phyloP scores from a whole-genome alignment of 2,329 filamentous ascomycete species.

The Phoma herbarum region DNA sequence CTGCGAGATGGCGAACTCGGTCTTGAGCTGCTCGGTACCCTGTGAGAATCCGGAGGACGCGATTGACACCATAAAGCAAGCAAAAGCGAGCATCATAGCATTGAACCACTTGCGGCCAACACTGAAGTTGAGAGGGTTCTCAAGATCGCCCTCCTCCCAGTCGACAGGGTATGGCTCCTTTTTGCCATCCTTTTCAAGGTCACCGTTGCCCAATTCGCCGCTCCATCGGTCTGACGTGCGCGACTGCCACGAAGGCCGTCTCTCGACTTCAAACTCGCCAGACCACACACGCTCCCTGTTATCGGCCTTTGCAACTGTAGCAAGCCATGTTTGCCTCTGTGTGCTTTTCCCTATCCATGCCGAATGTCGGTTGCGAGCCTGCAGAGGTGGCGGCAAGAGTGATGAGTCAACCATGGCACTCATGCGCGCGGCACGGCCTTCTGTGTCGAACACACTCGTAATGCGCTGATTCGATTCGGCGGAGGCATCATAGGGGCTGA shows the following conservation, averaged over 20 bases:
- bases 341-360: slow-evolving; percentile 23
- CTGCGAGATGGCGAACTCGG: slow-evolving; percentile 35
- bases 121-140: slow-evolving; percentile 65
- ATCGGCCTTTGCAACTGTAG: slow-evolving; percentile 13
- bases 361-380: slow-evolving; percentile 18
- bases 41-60: slow-evolving; percentile 36
- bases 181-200: slow-evolving; percentile 4
- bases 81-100: slow-evolving; percentile 39
- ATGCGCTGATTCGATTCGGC: slow-evolving; percentile 20
- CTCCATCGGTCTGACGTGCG: slow-evolving; percentile 16
- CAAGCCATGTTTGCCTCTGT: slow-evolving; percentile 29
- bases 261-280: slow-evolving; percentile 32
- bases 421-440: slow-evolving; percentile 31
- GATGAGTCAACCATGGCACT: slow-evolving; percentile 28
- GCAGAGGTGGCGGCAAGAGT: slow-evolving; percentile 24
- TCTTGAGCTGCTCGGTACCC: slow-evolving; percentile 38
- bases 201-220: background rate
- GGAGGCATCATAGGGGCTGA: slow-evolving; percentile 3
- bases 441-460: slow-evolving; percentile 30
- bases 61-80: slow-evolving; percentile 43
- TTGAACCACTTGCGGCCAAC: slow-evolving; percentile 52
- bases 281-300: slow-evolving; percentile 22
- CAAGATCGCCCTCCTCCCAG: slow-evolving; percentile 64
- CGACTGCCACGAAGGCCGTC: slow-evolving; percentile 25
- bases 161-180: slow-evolving; percentile 10